Evolutionary conservation across 2,329 filamentous ascomycete genomes (phyloP), one percentile per base, ranked within the genome.

Genomic region (Dothistroma septosporum): DNA sequence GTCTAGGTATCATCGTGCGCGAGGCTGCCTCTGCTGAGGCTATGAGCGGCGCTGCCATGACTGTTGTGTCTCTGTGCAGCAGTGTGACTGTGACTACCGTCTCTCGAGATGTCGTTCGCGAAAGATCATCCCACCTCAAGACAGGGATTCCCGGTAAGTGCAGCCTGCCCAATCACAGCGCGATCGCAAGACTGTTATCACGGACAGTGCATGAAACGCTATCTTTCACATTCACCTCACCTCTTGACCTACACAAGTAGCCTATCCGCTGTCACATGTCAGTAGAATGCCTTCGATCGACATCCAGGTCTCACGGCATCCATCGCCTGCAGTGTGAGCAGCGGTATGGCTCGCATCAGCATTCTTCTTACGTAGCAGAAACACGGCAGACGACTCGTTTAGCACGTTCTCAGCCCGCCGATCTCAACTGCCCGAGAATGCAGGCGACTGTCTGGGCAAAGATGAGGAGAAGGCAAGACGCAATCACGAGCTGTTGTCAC

Each of bases 1-100:
- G 66, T 49, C 69, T 73, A 6, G 75, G 75, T 2, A 76, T 57
- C n/a, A 77, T 65, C 41, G 76, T 73, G 52, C 76, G 76, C 57
- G 76, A 73, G 57, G 77, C 70, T 46, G 68, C 68, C 24, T 69
- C 68, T 53, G 68, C 65, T n/a, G 57, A 32, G 49, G 46, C 41
- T 32, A 52, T 21, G 1, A 49, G 56, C 14, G 57, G 57, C 54
- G 57, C 60, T 9, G 52, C 57, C 62, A 64, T 64, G 41, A 33
- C 52, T 12, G 57, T 22, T 35, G 50, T 16, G 19, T 48, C 16
- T 35, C 28, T 48, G 24, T 28, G 35, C 33, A 46, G 48, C 24
- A 28, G 35, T 52, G n/a, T 37, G 4, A 21, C 32, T 24, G 22
- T 44, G 10, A 32, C 19, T 49, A 22, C 28, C 41, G 24, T 10